phyloP scores from a whole-genome alignment of 805 yeast species.

The Cyberlindnera meyerae region DNA sequence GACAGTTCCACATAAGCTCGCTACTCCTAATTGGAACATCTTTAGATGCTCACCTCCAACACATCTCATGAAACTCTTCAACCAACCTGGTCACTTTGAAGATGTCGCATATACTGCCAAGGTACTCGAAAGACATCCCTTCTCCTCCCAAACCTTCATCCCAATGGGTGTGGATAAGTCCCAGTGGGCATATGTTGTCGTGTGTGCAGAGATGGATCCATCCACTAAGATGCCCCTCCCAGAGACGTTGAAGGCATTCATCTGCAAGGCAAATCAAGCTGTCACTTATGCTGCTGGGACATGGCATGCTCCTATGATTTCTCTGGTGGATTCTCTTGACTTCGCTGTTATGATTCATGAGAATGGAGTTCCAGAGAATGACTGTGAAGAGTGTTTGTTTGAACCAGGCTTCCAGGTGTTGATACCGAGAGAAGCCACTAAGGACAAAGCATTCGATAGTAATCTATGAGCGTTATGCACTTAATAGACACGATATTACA shows the following conservation, averaged over 20 bases:
- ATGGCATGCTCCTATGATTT: conserved; percentile 98
- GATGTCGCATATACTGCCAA: conserved; percentile 28
- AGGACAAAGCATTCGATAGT: conserved; percentile 1
- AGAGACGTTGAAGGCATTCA: conserved; percentile 57
- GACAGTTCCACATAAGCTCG: conserved; percentile 42
- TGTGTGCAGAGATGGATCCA: conserved; percentile 56
- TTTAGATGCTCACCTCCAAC: conserved; percentile 76
- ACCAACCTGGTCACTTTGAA: too few relatives aligned
- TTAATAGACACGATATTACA: too few relatives aligned
- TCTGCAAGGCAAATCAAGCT: conserved; percentile 78
- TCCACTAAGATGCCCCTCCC: conserved; percentile 55
- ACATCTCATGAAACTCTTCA: conserved; percentile 40
- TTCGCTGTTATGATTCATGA: conserved; percentile 89
- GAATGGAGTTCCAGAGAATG: conserved; percentile 72
- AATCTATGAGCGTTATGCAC: conserved; percentile 2
- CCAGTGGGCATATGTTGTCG: conserved; percentile 63
- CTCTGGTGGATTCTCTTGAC: conserved; percentile 61
- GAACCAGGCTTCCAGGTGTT: conserved; percentile 48
- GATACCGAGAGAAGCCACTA: conserved; percentile 8
- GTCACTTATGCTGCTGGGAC: conserved; percentile 79
- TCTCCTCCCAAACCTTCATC: conserved; percentile 80
- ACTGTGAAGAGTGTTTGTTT: conserved; percentile 74
- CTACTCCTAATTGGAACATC: conserved; percentile 73
- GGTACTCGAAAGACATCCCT: conserved; percentile 89
- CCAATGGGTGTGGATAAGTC: conserved; percentile 72